Base-by-base conservation (phyloP, 2,329 filamentous ascomycete species). In the Verticillium zaregamsianum region DNA sequence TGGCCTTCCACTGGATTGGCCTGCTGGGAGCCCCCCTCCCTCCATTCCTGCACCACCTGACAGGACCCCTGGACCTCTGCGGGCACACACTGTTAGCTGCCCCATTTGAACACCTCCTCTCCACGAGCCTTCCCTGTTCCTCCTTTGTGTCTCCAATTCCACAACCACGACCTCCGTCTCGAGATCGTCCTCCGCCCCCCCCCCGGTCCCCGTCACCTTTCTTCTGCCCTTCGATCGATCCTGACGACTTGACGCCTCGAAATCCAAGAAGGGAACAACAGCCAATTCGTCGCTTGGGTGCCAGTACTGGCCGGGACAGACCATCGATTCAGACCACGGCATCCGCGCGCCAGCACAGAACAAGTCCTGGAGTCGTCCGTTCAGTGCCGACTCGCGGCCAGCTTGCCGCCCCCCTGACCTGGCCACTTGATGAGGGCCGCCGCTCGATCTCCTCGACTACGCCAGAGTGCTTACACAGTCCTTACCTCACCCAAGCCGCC, bases 41-140 rank as follows among this genome's bases (percentile, higher is more conserved):
- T 15, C 45, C 45, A 49, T 32, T 55, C 54, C 25, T 31, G 31
- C 62, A 58, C 60, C 55, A n/a, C 20, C 59, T 59, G 59, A 62
- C 52, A 60, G 39, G 62, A 61, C 59, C 63, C 63, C 62, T 64
- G 62, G 58, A 25, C 49, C 45, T 31, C 57, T 60, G 59, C 63
- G 58, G 62, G 64, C 64, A 65, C 64, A 65, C 60, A 61, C 62
- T 59, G 58, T 52, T 64, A 62, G 58, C 62, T 64, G 64, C 64
- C 62, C 64, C 56, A 62, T 65, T 65, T 49, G 63, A 60, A 60
- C 64, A 63, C 59, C 55, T 32, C 57, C n/a, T 28, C 63, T 23
- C 63, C 55, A 63, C 61, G 61, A 64, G 58, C 49, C 45, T 49
- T 49, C 45, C 45, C 55, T 56, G 31, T 33, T 25, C 55, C 55